phyloP scores from a whole-genome alignment of 495 filamentous ascomycete species.

The Podospora pseudoanserina region DNA sequence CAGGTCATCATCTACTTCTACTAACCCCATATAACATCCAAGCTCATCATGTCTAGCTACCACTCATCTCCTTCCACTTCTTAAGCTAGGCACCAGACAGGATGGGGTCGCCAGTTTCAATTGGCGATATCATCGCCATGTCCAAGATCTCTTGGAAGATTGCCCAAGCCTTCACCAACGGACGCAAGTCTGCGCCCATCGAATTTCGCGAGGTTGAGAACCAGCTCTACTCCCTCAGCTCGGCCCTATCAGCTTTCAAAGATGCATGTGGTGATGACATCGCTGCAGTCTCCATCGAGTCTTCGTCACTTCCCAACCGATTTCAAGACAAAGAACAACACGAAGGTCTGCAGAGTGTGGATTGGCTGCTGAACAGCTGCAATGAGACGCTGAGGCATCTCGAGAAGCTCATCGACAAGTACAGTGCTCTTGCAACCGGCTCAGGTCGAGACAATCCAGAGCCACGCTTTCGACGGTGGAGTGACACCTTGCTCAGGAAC shows the following conservation, averaged over 20 bases:
- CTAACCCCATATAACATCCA: neutral
- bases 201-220: constrained; percentile 25
- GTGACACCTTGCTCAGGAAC: constrained; percentile 13
- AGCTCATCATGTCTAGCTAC: neutral
- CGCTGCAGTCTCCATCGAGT: neutral
- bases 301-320: neutral
- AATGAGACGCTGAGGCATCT: constrained; percentile 20
- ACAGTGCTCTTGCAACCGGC: constrained; percentile 2
- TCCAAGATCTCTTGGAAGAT: constrained; percentile 18
- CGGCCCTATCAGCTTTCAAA: constrained; percentile 13
- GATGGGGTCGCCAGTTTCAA: constrained; percentile 22
- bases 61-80: too few species aligned
- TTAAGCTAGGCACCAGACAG: neutral
- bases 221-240: constrained; percentile 21
- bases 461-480: constrained; percentile 17
- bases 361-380: constrained; percentile 11
- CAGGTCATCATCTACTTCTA: neutral
- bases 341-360: neutral
- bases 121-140: constrained; percentile 21
- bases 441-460: neutral
- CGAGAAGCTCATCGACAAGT: constrained; percentile 17
- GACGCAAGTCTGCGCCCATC: constrained; percentile 17
- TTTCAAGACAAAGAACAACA: constrained; percentile 1
- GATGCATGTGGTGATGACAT: constrained; percentile 7
- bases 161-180: constrained; percentile 18